These are phyloP conservation scores for Cyanidium caldarium DNA, from an alignment of 23 red algal genomes.

Conservation along the genomic window DNA sequence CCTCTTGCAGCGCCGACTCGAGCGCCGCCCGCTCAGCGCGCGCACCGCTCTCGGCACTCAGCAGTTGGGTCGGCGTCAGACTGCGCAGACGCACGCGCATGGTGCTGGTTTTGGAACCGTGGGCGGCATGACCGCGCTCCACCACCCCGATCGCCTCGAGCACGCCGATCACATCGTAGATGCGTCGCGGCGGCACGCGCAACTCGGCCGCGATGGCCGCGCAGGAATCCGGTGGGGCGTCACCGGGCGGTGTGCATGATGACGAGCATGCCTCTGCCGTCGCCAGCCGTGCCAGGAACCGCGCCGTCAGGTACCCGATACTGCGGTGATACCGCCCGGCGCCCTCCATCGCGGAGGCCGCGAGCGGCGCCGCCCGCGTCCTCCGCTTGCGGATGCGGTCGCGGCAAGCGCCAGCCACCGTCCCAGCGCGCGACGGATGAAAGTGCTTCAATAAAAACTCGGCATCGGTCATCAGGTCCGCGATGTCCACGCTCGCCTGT, in stretches of 20 bases:
- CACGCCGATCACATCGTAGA: constrained; percentile 5
- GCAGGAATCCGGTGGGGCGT: neutral
- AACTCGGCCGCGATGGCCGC: neutral
- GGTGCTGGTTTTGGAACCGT: neutral
- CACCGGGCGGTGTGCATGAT: too few relatives aligned
- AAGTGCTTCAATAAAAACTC: constrained; percentile 1
- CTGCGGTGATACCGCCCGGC: neutral
- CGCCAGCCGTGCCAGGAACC: neutral
- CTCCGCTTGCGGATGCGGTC: neutral
- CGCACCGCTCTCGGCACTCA: neutral
- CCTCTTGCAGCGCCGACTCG: neutral
- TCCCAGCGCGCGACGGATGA: neutral
- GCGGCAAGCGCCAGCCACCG: neutral
- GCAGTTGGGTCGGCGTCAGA: neutral
- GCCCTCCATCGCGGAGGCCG: too few relatives aligned
- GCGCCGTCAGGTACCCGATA: neutral
- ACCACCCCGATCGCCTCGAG: constrained; percentile 1
- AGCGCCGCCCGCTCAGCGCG: neutral
- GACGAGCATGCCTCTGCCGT: too few relatives aligned
- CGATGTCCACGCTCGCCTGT: neutral
- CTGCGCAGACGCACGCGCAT: neutral
- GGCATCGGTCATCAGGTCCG: neutral
- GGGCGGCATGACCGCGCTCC: neutral
- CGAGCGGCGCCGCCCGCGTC: too few relatives aligned
- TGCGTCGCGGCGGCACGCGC: neutral